Evolutionary conservation across 1,284 basidiomycete species (phyloP).

Genomic region (Phellinidium pouzarii): DNA sequence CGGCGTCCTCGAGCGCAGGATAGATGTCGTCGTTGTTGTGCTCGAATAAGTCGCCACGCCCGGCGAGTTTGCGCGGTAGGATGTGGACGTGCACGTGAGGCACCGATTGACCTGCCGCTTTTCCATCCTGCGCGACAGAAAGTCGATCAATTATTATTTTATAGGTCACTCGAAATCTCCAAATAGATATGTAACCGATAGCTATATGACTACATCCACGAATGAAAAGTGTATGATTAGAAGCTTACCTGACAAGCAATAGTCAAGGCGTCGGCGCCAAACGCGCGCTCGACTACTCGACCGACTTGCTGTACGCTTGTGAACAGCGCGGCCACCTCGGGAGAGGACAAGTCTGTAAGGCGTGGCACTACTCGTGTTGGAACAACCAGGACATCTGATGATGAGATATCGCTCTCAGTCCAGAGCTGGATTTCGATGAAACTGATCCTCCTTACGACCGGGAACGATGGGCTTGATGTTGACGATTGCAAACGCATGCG

Average conservation of each 20-base stretch:
- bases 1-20: constrained; percentile 65
- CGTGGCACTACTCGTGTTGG: constrained; percentile 73
- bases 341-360: constrained; percentile 61
- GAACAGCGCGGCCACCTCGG: constrained; percentile 78
- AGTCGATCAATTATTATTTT: neutral
- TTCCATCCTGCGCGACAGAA: constrained; percentile 64
- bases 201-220: neutral
- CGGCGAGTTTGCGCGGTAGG: constrained; percentile 60
- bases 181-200: too few relatives aligned
- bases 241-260: constrained; percentile 71
- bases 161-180: too few relatives aligned
- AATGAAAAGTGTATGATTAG: constrained; percentile 10
- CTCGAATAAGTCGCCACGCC: constrained; percentile 59
- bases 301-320: constrained; percentile 68
- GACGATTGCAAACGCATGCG: constrained; percentile 76
- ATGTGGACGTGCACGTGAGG: constrained; percentile 91
- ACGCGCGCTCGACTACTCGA: constrained; percentile 59
- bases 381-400: constrained; percentile 83
- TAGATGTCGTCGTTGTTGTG: constrained; percentile 73
- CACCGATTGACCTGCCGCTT: constrained; percentile 78
- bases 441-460: constrained; percentile 72
- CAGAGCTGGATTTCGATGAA: neutral
- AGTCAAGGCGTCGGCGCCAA: constrained; percentile 70
- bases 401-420: neutral
- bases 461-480: constrained; percentile 91